Percentiles rank a stretch among this genome's conserved stretches.
These are phyloP conservation scores for Haplosporangium gracile DNA, from an alignment of 192 early-diverging fungal species.

Conservation along the genomic window DNA sequence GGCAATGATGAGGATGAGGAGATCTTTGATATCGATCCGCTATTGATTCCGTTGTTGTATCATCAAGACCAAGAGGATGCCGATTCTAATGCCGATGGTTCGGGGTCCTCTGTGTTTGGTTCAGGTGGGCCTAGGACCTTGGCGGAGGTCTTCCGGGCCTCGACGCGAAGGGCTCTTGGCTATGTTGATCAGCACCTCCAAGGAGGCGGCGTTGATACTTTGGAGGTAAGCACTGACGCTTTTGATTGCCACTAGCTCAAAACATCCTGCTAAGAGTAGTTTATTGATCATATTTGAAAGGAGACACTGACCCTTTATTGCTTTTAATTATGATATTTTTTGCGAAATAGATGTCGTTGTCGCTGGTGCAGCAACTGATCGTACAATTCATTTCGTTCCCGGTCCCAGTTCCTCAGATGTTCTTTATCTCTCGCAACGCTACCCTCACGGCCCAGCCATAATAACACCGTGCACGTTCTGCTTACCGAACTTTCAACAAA, in stretches of 20 bases:
- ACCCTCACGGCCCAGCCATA: background rate
- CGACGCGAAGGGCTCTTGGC: conserved; percentile 17
- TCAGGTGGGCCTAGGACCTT: conserved; percentile 2
- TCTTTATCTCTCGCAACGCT: conserved; percentile 25
- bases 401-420: conserved; percentile 37
- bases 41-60: conserved; percentile 42
- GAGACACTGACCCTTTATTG: background rate
- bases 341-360: conserved; percentile 19
- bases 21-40: conserved; percentile 47
- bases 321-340: background rate
- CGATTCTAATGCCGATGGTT: background rate
- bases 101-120: conserved; percentile 13
- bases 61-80: conserved; percentile 17
- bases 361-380: conserved; percentile 28
- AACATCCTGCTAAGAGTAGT: no score
- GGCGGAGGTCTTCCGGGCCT: conserved; percentile 29
- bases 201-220: conserved; percentile 1
- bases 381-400: conserved; percentile 26
- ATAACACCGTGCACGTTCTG: no score
- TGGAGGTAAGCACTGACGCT: conserved; percentile 13
- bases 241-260: no score
- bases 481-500: background rate
- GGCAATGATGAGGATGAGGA: conserved; percentile 9
- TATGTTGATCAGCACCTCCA: conserved; percentile 19
- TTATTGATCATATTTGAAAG: background rate